A percentile compares a stretch with the other conserved stretches of the same genome.
Conservation (phyloP, 2,329 filamentous ascomycete genomes). For the Fusarium setosum region DNA sequence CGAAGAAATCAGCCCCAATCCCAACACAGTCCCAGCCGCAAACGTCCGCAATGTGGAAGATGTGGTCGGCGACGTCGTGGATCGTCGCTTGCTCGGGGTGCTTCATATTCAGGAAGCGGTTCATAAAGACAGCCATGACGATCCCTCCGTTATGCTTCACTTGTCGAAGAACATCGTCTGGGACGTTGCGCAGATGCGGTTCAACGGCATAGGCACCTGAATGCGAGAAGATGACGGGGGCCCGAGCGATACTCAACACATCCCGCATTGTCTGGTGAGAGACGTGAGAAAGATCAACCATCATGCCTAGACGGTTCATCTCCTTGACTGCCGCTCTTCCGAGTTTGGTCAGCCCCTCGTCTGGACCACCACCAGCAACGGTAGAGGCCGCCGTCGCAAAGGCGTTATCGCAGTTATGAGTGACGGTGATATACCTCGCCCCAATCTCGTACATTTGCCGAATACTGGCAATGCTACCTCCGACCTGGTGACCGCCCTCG, state of each 20-base stretch:
- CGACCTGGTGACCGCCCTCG: constrained; percentile 51
- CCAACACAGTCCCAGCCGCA: constrained; percentile 53
- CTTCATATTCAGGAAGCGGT: constrained; percentile 47
- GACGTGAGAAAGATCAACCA: constrained; percentile 48
- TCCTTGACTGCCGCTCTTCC: constrained; percentile 45
- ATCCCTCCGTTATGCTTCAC: constrained; percentile 52
- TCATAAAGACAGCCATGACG: constrained; percentile 54
- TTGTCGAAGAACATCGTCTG: constrained; percentile 51
- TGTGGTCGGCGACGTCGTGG: constrained; percentile 51
- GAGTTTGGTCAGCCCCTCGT: constrained; percentile 39
- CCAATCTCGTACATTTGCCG: constrained; percentile 51
- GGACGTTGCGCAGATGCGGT: constrained; percentile 52
- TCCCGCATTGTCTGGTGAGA: constrained; percentile 46
- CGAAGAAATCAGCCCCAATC: constrained; percentile 51
- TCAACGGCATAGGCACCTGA: constrained; percentile 41
- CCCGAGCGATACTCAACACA: constrained; percentile 40
- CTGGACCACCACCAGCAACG: constrained; percentile 37
- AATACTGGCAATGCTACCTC: constrained; percentile 47
- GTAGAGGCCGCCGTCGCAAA: constrained; percentile 47
- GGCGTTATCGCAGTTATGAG: constrained; percentile 49
- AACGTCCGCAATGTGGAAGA: constrained; percentile 43
- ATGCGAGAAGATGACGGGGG: constrained; percentile 49
- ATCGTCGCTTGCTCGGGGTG: constrained; percentile 46
- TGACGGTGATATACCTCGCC: constrained; percentile 51
- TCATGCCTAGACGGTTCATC: constrained; percentile 53